phyloP scores from a whole-genome alignment of 805 yeast species.

The Grigorovia transvaalensis region DNA sequence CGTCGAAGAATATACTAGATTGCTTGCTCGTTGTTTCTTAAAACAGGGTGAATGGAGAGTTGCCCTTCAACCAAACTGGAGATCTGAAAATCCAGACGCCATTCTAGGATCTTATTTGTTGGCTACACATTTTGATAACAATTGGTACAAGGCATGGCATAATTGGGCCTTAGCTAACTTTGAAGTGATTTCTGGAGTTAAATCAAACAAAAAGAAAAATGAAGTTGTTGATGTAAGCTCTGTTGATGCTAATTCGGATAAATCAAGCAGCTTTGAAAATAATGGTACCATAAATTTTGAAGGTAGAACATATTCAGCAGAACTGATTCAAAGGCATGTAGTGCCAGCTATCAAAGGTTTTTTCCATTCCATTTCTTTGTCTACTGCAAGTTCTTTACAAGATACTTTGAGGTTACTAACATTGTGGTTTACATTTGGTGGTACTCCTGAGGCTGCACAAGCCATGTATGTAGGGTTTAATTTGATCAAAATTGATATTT shows the following conservation, averaged over 20 bases:
- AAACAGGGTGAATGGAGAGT: conserved; percentile 98
- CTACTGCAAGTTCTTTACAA: conserved; percentile 74
- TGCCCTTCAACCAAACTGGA: conserved; percentile 66
- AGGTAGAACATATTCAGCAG: conserved; percentile 31
- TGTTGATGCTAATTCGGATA: background rate
- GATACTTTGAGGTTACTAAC: conserved; percentile 81
- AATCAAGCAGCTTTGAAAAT: background rate
- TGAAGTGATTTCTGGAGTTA: conserved; percentile 68
- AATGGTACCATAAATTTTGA: conserved; percentile 18
- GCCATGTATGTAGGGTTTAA: conserved; percentile 82
- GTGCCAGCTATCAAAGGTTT: conserved; percentile 90
- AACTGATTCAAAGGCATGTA: conserved; percentile 70
- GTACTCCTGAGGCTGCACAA: conserved; percentile 72
- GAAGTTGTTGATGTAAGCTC: conserved; percentile 6
- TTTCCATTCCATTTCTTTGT: conserved; percentile 81
- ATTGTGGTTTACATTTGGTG: conserved; percentile 90
- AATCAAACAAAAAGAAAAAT: conserved; percentile 12
- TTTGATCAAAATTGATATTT: conserved; percentile 77
- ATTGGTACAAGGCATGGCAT: conserved; percentile 98
- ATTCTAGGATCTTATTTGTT: conserved; percentile 84
- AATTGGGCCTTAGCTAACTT: conserved; percentile 97
- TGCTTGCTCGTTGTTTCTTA: conserved; percentile 84
- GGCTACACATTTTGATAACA: conserved; percentile 85
- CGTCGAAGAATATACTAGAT: conserved; percentile 69
- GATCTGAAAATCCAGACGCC: conserved; percentile 64